Base-by-base conservation (phyloP, 164 flowering plant species). In the Stephania japonica region DNA sequence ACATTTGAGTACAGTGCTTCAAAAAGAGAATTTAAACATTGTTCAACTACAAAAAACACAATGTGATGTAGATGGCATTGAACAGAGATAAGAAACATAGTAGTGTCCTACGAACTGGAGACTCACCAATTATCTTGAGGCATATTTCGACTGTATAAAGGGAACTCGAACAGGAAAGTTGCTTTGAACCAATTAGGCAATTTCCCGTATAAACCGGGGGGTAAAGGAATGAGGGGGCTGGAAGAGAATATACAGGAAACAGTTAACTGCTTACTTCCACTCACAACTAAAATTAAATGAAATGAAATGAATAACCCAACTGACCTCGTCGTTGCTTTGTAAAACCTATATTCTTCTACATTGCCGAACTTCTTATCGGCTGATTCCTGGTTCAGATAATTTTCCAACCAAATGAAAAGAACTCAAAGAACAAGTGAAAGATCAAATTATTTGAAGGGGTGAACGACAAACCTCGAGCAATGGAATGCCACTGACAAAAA, bases 401-500 rank as follows among this genome's bases (percentile, higher is more conserved):
- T 43, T 50, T 4, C 70, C 65, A 73, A 56, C 47, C 66, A 65
- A 21, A 42, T 83, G 16, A 81, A 70, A 65, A 71, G 75, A 73
- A n/a, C 24, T 71, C 14, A 32, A 18, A 1, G 24, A 21, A 66
- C 23, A 10, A 56, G 27, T 59, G 38, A 64, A 24, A 25, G 9
- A 16, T 38, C 14, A n/a, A 65, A 14, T 2, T 44, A 69, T 23
- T 26, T 18, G 27, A 67, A 77, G 70, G 68, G 3, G 50, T 69
- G 38, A 59, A 42, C 82, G 78, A 53, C 81, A 44, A 70, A 92
- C 99, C 99, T 92, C 97, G 26, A 95, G 99, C 81, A 92, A 68
- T 66, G 99, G 99, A 76, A 95, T 84, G 77, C 99, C 99, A 79
- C 99, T 92, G 78, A 95, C 79, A 73, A 95, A 95, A 72, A 92